These are phyloP conservation scores for Aureobasidium sp. DNA, from an alignment of 2,329 filamentous ascomycete species.

Conservation along the genomic window DNA sequence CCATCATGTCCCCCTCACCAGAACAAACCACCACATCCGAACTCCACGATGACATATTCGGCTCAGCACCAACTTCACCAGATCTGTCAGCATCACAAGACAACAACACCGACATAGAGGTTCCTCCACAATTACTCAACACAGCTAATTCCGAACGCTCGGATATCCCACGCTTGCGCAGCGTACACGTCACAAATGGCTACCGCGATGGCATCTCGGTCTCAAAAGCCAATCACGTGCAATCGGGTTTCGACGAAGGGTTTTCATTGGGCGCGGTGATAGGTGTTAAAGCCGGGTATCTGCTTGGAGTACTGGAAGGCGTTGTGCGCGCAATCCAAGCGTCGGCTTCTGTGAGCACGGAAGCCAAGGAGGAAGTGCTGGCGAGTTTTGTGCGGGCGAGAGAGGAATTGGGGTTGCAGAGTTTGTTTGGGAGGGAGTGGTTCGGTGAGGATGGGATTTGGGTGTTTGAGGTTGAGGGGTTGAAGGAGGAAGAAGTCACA, in stretches of 20 bases:
- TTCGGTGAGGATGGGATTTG: slow-evolving; percentile 66
- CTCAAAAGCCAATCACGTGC: slow-evolving; percentile 70
- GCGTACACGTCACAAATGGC: slow-evolving; percentile 73
- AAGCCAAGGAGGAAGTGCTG: slow-evolving; percentile 23
- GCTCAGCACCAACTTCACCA: slow-evolving; percentile 37
- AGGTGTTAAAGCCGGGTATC: slow-evolving; percentile 64
- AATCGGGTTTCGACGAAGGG: slow-evolving; percentile 86
- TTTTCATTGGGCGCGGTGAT: slow-evolving; percentile 77
- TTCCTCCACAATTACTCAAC: slow-evolving; percentile 25
- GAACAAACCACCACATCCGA: slow-evolving; percentile 18
- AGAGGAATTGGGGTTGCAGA: slow-evolving; percentile 42
- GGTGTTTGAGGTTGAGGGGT: slow-evolving; percentile 47
- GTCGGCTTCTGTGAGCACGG: slow-evolving; percentile 23
- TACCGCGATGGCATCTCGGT: slow-evolving; percentile 80
- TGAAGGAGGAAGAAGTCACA: slow-evolving; percentile 40
- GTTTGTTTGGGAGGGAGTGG: slow-evolving; percentile 58
- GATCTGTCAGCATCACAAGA: background rate
- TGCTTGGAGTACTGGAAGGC: slow-evolving; percentile 73
- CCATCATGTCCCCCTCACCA: background rate
- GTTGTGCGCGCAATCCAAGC: slow-evolving; percentile 43
- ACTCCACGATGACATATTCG: slow-evolving; percentile 42
- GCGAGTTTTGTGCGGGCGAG: slow-evolving; percentile 29
- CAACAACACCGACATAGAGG: background rate
- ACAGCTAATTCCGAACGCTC: slow-evolving; percentile 40
- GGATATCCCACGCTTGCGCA: slow-evolving; percentile 69